Percentiles rank a stretch among this genome's conserved stretches.
Conservation (phyloP, 768 basidiomycete species). For the Ramaria rubella region DNA sequence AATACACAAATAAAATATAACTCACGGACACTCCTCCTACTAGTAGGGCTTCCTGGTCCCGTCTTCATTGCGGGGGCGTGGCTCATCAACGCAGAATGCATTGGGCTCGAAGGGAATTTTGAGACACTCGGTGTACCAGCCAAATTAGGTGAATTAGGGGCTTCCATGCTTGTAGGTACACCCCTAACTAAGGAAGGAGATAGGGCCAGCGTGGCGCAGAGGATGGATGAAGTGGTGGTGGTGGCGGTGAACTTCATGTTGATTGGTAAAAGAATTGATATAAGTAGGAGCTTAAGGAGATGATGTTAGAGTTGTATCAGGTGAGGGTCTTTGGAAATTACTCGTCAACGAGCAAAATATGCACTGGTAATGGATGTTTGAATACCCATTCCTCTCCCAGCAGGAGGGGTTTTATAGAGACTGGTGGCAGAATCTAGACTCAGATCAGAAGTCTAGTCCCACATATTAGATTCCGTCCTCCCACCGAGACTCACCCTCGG, state of each 20-base stretch:
- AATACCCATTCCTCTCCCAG: background rate
- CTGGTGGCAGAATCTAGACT: background rate
- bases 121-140: background rate
- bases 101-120: background rate
- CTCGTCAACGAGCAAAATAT: background rate
- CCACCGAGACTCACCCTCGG: no score
- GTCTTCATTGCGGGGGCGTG: background rate
- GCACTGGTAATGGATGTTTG: background rate
- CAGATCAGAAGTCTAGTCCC: background rate
- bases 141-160: background rate
- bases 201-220: background rate
- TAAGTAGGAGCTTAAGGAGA: background rate
- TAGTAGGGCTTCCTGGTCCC: background rate
- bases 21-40: background rate
- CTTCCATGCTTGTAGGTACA: background rate
- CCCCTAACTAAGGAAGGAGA: background rate
- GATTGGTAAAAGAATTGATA: background rate
- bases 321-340: background rate
- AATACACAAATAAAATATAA: background rate
- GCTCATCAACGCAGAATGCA: background rate
- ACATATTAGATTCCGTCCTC: no score
- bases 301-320: background rate
- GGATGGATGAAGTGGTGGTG: background rate
- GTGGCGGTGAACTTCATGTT: background rate
- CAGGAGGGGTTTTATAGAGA: background rate